A percentile compares a stretch with the other conserved stretches of the same genome.
Conservation (phyloP, 768 basidiomycete species). For the Amanita rimosa region DNA sequence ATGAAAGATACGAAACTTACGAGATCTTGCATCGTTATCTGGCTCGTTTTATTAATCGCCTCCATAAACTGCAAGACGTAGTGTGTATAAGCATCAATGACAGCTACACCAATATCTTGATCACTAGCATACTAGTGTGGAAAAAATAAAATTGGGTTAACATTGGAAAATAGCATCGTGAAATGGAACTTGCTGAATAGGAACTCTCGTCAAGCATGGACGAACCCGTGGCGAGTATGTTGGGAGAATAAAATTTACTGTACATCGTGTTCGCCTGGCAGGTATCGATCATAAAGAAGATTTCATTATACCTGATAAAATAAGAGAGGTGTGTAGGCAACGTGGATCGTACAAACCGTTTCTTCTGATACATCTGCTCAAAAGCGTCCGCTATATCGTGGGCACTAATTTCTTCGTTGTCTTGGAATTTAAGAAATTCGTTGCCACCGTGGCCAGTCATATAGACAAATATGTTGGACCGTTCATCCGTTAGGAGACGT, state of each 20-base stretch:
- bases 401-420: conserved; percentile 95
- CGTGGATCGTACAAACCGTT: conserved; percentile 36
- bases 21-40: conserved; percentile 69
- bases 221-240: conserved; percentile 86
- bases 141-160: background rate
- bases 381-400: conserved; percentile 98
- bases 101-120: conserved; percentile 87
- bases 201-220: conserved; percentile 81
- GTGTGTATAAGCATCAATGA: conserved; percentile 94
- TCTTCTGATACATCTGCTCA: conserved; percentile 98
- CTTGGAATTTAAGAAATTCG: conserved; percentile 98
- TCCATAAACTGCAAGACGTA: conserved; percentile 88
- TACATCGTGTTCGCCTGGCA: conserved; percentile 98
- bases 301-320: conserved; percentile 70
- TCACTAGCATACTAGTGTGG: conserved; percentile 79
- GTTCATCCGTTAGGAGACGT: conserved; percentile 80
- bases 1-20: conserved; percentile 31
- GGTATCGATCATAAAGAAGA: conserved; percentile 97
- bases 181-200: conserved; percentile 59
- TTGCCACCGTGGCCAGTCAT: conserved; percentile 99
- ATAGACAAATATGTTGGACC: conserved; percentile 91
- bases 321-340: background rate
- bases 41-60: conserved; percentile 82
- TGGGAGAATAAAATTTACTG: conserved; percentile 85
- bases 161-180: background rate